Percentiles rank a stretch among this genome's conserved stretches.
phyloP scores from a whole-genome alignment of 805 yeast species.

The Millerago galiae region DNA sequence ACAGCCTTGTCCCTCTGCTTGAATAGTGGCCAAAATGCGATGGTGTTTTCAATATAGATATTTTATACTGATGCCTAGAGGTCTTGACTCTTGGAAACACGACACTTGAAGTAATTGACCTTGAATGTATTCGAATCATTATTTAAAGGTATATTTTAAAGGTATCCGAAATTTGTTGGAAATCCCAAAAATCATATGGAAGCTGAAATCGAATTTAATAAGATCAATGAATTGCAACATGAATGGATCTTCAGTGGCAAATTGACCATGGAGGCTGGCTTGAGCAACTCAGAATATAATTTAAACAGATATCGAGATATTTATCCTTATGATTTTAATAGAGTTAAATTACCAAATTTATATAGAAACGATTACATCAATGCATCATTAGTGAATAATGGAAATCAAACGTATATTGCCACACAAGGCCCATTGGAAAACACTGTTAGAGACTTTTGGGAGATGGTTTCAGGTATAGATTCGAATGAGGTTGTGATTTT shows the following conservation, averaged over 20 bases:
- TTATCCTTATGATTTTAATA: conserved; percentile 56
- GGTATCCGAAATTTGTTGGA: too few relatives aligned
- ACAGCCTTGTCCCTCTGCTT: conserved; percentile 65
- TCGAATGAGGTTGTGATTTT: conserved; percentile 54
- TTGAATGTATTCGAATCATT: too few relatives aligned
- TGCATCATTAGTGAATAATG: conserved; percentile 13
- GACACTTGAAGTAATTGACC: too few relatives aligned
- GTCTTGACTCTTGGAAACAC: conserved; percentile 11
- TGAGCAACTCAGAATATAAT: conserved; percentile 16
- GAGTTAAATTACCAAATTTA: conserved; percentile 40
- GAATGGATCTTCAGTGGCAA: not conserved
- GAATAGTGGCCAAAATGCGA: conserved; percentile 63
- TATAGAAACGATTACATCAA: conserved; percentile 20
- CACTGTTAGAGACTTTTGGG: conserved; percentile 87
- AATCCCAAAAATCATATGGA: too few relatives aligned
- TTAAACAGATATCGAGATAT: conserved; percentile 52
- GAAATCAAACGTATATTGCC: conserved; percentile 46
- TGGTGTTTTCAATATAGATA: conserved; percentile 47
- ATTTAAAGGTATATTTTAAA: too few relatives aligned
- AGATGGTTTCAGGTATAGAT: conserved; percentile 60
- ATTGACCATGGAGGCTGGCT: not conserved
- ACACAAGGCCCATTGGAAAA: conserved; percentile 73
- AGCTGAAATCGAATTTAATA: too few relatives aligned
- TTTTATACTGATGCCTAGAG: conserved; percentile 6
- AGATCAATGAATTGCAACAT: not conserved